Evolutionary conservation across 2,329 filamentous ascomycete species (phyloP), one percentile per base, ranked within the genome.

Genomic region (Tolypocladium ovalisporum): DNA sequence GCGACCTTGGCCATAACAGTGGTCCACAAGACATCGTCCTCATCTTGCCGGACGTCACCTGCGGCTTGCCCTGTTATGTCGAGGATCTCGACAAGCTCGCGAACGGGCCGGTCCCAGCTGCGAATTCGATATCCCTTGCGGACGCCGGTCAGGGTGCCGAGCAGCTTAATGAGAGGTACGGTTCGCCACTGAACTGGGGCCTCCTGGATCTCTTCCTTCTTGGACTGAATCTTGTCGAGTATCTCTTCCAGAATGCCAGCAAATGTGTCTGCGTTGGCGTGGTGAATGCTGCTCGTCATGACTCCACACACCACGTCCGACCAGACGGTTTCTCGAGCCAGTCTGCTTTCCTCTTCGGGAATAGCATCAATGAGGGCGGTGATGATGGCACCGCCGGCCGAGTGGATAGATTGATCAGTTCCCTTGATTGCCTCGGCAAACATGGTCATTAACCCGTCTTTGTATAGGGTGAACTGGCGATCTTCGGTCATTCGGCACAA

Each of bases 361-460:
- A 83, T 75, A 10, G 75, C 75, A 52, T 67, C 67, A n/a, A 86
- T 66, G 6, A 88, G 71, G 1, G 76, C 70, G 40, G 73, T 71
- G 56, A 84, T 74, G 17, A 85, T 75, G 9, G 79, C 75, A 2
- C 79, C 70, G 2, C 80, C 83, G 17, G 79, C 80, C 2, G 84
- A 86, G 64, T 87, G 84, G 52, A 87, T 71, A 1, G 76, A 78
- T 54, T 78, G 66, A 2, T 84, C 82, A 17, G 83, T 79, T 19
- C 83, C 81, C 70, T 87, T 87, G 64, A 83, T 80, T 10, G 92
- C 86, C 71, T 97, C 93, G 4, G 90, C 86, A 66, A 97, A 90
- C 78, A 97, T 86, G 22, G 85, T 89, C 90, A 96, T 97, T 52
- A 97, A 72, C 57, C 93, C 94, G 68, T 95, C 86, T 61, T 88